Percentiles rank a stretch among this genome's conserved stretches.
Evolutionary conservation across 192 early-diverging fungal species (phyloP).

Genomic region (Globomyces pollinis-pini): DNA sequence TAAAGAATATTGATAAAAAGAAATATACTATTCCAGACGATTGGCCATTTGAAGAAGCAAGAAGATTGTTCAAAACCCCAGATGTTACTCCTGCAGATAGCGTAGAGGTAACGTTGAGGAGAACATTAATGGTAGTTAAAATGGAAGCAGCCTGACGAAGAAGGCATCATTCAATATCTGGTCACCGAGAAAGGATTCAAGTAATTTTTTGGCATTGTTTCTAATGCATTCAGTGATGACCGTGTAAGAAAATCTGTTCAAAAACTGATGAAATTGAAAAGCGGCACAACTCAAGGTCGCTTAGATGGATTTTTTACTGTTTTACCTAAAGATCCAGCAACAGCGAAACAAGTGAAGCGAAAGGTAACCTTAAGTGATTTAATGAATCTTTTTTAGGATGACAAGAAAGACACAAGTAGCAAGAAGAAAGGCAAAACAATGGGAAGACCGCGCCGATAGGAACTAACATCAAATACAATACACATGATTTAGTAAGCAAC

Average conservation of each 20-base stretch:
- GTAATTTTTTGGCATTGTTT: slow-evolving; percentile 21
- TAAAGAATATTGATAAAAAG: slow-evolving; percentile 67
- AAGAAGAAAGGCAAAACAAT: slow-evolving; percentile 45
- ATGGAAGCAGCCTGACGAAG: slow-evolving; percentile 45
- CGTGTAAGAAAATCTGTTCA: slow-evolving; percentile 72
- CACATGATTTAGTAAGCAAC: too few relatives aligned
- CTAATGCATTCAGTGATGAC: slow-evolving; percentile 70
- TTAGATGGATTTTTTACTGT: slow-evolving; percentile 87
- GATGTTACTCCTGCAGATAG: slow-evolving; percentile 61
- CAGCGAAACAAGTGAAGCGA: not conserved
- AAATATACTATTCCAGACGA: slow-evolving; percentile 75
- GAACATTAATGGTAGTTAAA: slow-evolving; percentile 16
- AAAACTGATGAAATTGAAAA: slow-evolving; percentile 70
- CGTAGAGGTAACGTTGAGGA: slow-evolving; percentile 50
- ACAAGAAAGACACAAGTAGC: slow-evolving; percentile 46
- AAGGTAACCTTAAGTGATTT: not conserved
- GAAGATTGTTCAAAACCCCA: slow-evolving; percentile 77
- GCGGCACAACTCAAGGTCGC: slow-evolving; percentile 79
- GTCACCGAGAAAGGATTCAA: slow-evolving; percentile 95
- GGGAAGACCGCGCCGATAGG: not conserved
- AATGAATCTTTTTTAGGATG: slow-evolving; percentile 67
- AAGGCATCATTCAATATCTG: slow-evolving; percentile 79
- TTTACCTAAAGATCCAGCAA: slow-evolving; percentile 31
- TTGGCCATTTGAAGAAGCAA: slow-evolving; percentile 81
- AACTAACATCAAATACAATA: too few relatives aligned